Evolutionary conservation across 345 rosid species (phyloP).

Genomic region (Brassica incana): DNA sequence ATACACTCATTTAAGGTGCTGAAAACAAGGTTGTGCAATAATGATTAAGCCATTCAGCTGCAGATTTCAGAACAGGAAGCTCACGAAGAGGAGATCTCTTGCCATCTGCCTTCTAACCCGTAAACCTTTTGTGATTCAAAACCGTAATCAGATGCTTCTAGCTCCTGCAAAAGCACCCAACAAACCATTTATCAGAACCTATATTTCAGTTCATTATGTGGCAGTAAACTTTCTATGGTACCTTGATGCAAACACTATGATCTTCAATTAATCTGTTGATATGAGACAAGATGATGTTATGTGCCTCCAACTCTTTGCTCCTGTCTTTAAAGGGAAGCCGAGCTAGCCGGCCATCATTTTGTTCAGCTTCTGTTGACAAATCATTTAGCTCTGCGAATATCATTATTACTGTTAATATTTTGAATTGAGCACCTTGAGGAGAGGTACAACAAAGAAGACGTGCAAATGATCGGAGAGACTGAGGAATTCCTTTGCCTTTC

Average conservation of each 20-base stretch:
- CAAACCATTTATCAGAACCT: constrained; percentile 4
- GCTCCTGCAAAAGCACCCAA: constrained; percentile 40
- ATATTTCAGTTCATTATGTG: neutral
- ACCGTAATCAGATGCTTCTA: constrained; percentile 33
- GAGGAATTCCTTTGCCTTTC: constrained; percentile 62
- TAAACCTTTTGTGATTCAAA: constrained; percentile 27
- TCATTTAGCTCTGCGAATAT: constrained; percentile 48
- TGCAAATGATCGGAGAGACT: constrained; percentile 80
- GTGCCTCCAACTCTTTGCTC: constrained; percentile 62
- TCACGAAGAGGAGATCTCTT: constrained; percentile 61
- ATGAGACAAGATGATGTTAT: constrained; percentile 52
- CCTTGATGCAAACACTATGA: constrained; percentile 54
- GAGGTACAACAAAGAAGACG: constrained; percentile 63
- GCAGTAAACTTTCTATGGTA: constrained; percentile 27
- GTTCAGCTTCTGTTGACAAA: constrained; percentile 67
- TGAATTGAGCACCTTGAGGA: constrained; percentile 50
- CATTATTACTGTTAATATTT: constrained; percentile 10
- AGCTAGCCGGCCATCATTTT: constrained; percentile 79
- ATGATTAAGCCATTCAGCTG: constrained; percentile 64
- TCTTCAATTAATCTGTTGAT: constrained; percentile 47
- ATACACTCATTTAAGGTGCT: constrained; percentile 6
- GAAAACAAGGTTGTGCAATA: constrained; percentile 48
- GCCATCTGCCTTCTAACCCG: constrained; percentile 60
- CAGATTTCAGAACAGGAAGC: constrained; percentile 67
- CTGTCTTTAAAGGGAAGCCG: constrained; percentile 55